Conservation (phyloP, 257 asterid genomes). For the Solanum arcanum region DNA sequence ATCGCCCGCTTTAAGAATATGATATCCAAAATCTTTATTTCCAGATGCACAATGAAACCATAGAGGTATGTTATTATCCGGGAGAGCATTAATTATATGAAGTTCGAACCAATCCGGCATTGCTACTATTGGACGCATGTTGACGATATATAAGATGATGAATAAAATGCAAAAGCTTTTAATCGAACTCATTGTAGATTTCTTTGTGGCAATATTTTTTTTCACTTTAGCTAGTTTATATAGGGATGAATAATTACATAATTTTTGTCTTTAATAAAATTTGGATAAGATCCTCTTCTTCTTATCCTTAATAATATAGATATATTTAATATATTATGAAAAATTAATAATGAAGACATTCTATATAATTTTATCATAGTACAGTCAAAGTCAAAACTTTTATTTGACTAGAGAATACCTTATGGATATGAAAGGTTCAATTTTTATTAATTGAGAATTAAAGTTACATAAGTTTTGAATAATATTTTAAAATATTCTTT, state of each 20-base stretch:
- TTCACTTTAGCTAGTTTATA: neutral
- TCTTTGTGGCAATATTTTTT: neutral
- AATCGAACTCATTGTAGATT: neutral
- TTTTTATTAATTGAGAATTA: too few relatives aligned
- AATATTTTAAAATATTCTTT: too few relatives aligned
- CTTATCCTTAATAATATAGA: neutral
- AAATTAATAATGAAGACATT: neutral
- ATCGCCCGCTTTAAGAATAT: neutral
- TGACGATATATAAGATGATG: neutral
- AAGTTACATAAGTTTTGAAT: too few relatives aligned
- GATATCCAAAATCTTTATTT: neutral
- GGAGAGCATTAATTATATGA: neutral
- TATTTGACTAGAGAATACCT: neutral
- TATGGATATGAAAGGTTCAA: neutral
- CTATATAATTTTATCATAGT: too few relatives aligned
- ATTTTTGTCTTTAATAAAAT: neutral
- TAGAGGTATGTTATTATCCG: neutral
- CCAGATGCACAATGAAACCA: neutral
- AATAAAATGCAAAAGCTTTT: neutral
- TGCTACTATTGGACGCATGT: neutral
- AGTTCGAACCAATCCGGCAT: neutral
- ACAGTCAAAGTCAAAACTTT: neutral
- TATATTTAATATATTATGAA: neutral
- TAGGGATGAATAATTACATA: neutral
- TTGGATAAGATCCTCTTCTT: neutral